Evolutionary conservation across 2,329 filamentous ascomycete species (phyloP), one percentile per base, ranked within the genome.

Genomic region (Xylaria polymorpha): DNA sequence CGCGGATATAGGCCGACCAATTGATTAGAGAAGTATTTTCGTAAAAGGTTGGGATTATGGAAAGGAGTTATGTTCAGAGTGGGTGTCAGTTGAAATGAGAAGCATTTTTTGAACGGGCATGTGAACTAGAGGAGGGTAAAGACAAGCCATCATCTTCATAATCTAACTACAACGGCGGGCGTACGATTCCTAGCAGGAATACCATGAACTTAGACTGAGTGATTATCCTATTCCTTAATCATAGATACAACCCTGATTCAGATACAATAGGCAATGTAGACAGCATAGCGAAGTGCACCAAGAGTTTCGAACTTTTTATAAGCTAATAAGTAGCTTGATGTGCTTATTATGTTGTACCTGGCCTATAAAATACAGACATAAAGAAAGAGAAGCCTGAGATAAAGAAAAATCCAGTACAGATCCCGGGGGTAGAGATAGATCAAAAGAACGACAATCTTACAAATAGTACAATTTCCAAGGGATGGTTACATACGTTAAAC

Each of bases 401-500:
- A 35, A 0, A 39, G 41, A 32, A 32, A 4, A 20, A 25, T 1
- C 18, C 48, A 18, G 35, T 29, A 48, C n/a, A 48, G 15, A 56
- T 22, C 58, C 22, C n/a, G 14, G 1, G 1, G n/a, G 4, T 4
- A 20, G n/a, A 44, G 18, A 37, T 1, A 35, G 15, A 51, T 6
- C 25, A 3, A 41, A 29, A 55, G 46, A 57, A n/a, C 10, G 51
- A 7, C 39, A 58, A 58, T 61, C 9, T 57, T 29, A 8, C 9
- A 60, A 60, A 46, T 66, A 39, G 43, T 66, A 68, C 66, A 68
- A 44, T 51, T 66, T n/a, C 43, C 43, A 53, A 58, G 10, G 8
- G 18, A 44, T 35, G 44, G 9, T 22, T 4, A 39, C 32, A 8
- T 62, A 55, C 29, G n/a, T 14, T 51, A 5, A 48, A 37, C 22